Evolutionary conservation across 331 rosid genomes (phyloP), one percentile per base, ranked within the genome.

Genomic region (Acacia pycnantha): DNA sequence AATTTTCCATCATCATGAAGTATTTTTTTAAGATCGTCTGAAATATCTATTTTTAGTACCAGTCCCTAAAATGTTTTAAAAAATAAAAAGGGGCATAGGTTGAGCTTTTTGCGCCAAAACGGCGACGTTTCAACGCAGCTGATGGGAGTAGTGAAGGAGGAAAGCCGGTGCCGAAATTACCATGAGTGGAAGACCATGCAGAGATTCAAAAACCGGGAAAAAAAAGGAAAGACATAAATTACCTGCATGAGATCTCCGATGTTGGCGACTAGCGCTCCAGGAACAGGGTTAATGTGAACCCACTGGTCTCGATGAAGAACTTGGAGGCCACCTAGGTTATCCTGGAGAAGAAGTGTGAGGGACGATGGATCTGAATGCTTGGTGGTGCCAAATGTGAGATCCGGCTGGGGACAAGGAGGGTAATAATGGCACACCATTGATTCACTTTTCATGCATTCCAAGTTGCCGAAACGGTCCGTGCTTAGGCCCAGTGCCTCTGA

Each of bases 201-300:
- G 11, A 53, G 61, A 19, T 5, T 53, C 24, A 3, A 44, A 44
- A 44, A 2, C 13, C 9, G 33, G 33, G 4, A 9, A 10, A 16
- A 5, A 16, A 14, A 16, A 50, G 13, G 14, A 22, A 14, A 24
- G 44, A 5, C 35, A 11, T 12, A n/a, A 41, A 58, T 46, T 82
- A 90, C 97, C 93, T 94, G 98, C 88, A 94, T 81, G 71, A 92
- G 71, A 84, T 92, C 97, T 37, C 98, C 97, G 21, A 94, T 78
- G 79, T 94, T 92, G 81, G 85, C 94, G 37, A 92, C 90, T 15
- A 94, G 61, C 29, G 91, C 94, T 26, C 92, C 91, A 0, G 77
- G 87, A 21, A 82, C 22, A 12, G 98, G 93, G 6, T 87, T 83
- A 5, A 94, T 77, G 73, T 88, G 90, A 72, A 91, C 85, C 97